Conservation (phyloP, 352 stramenopile genomes). For the Elongisporangium undulatum region DNA sequence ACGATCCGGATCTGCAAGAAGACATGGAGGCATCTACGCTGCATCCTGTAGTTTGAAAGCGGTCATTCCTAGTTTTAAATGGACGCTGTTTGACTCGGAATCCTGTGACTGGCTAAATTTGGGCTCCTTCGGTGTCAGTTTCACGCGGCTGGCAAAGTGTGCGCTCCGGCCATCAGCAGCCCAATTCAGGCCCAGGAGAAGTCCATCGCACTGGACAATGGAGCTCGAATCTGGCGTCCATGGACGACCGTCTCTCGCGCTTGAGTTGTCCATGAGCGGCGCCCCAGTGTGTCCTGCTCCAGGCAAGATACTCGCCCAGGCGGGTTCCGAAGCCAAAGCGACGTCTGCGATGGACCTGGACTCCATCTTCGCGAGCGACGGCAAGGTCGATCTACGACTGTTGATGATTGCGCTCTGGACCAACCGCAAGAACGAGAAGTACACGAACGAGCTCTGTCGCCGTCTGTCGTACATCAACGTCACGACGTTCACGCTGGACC, state of each 20-base stretch:
- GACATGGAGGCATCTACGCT: no score
- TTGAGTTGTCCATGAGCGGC: neutral
- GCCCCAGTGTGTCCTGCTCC: slow-evolving; percentile 6
- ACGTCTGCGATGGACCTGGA: slow-evolving; percentile 10
- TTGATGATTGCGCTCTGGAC: slow-evolving; percentile 79
- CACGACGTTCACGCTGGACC: slow-evolving; percentile 49
- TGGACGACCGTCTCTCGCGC: neutral
- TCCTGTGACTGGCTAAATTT: neutral
- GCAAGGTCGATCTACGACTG: slow-evolving; percentile 57
- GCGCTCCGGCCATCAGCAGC: neutral
- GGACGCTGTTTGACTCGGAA: no score
- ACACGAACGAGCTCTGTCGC: slow-evolving; percentile 57
- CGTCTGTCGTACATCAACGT: slow-evolving; percentile 49
- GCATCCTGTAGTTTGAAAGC: no score
- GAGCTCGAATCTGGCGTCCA: neutral
- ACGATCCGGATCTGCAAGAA: neutral
- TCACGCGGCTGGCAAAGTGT: neutral
- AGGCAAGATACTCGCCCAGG: slow-evolving; percentile 1
- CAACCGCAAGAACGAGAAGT: slow-evolving; percentile 48
- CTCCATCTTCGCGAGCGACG: slow-evolving; percentile 34
- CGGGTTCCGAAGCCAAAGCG: neutral
- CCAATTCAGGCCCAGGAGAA: neutral
- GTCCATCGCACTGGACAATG: neutral
- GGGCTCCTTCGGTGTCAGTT: neutral
- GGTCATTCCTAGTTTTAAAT: no score